Evolutionary conservation across 1,284 basidiomycete genomes (phyloP).

Genomic region (Trichosporon faecale): DNA sequence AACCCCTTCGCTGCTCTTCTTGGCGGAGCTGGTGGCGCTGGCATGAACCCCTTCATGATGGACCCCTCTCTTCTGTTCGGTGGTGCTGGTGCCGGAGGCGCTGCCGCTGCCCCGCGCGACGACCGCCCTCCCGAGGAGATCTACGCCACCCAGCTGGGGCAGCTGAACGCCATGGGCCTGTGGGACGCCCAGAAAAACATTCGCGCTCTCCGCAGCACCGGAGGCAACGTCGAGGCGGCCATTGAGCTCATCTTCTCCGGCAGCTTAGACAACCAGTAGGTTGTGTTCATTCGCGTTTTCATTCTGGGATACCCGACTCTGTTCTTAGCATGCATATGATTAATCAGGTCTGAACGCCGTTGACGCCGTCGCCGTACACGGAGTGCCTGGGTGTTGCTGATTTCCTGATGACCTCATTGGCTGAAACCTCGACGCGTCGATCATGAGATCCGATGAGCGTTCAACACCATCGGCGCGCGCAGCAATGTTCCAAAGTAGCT

Average conservation of each 20-base stretch:
- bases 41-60: conserved; percentile 37
- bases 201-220: conserved; percentile 79
- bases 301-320: conserved; percentile 4
- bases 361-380: background rate
- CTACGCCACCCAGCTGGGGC: conserved; percentile 72
- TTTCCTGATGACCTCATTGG: background rate
- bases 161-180: conserved; percentile 60
- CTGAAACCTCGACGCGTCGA: background rate
- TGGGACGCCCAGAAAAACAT: conserved; percentile 84
- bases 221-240: conserved; percentile 81
- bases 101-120: conserved; percentile 55
- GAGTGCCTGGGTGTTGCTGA: background rate
- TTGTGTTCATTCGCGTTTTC: background rate
- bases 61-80: conserved; percentile 58
- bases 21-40: conserved; percentile 19
- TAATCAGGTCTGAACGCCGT: background rate
- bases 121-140: conserved; percentile 76
- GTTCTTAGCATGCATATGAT: conserved; percentile 7
- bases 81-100: conserved; percentile 32
- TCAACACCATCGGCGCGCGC: background rate
- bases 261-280: conserved; percentile 31
- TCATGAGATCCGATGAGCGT: background rate
- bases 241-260: conserved; percentile 85
- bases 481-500: background rate
- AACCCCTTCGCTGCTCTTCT: conserved; percentile 20